Evolutionary conservation across 495 filamentous ascomycete species (phyloP).

Genomic region (Hyphodiscus hymeniophilus): DNA sequence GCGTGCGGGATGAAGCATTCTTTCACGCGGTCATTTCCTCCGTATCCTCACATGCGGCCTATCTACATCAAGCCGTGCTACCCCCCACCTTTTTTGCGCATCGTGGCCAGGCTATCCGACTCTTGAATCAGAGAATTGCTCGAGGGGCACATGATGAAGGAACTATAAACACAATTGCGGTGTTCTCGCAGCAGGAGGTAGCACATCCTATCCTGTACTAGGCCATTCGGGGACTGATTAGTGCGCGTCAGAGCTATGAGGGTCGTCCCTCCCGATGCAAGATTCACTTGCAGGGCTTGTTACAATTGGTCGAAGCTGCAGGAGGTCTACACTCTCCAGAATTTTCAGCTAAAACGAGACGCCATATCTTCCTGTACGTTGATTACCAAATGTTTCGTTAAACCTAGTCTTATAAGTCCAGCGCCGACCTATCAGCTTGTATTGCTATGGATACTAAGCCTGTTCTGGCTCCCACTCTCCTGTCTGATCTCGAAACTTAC

Average conservation of each 20-base stretch:
- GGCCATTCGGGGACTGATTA: background rate
- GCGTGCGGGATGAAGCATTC: constrained; percentile 15
- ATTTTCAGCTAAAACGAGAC: constrained; percentile 1
- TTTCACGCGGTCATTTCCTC: constrained; percentile 15
- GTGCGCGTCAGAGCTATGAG: background rate
- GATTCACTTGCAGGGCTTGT: constrained; percentile 11
- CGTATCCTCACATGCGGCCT: constrained; percentile 11
- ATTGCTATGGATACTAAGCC: constrained; percentile 8
- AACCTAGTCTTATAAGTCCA: background rate
- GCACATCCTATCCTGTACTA: background rate
- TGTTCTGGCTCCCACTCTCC: constrained; percentile 1
- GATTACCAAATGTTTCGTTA: background rate
- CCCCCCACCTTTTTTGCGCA: constrained; percentile 10
- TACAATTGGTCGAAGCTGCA: constrained; percentile 5
- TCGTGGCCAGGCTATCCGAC: constrained; percentile 15
- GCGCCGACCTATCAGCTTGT: constrained; percentile 6
- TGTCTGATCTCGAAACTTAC: constrained; percentile 1
- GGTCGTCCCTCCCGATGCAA: background rate
- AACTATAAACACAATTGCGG: constrained; percentile 13
- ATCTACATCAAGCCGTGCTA: background rate
- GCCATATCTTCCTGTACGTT: constrained; percentile 11
- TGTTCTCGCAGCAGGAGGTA: constrained; percentile 17
- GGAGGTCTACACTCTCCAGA: constrained; percentile 5
- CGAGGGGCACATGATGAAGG: constrained; percentile 13
- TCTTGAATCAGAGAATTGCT: constrained; percentile 13